Evolutionary conservation across 345 rosid species (phyloP), one percentile per base, ranked within the genome.

Genomic region (Salix koriyanagi): DNA sequence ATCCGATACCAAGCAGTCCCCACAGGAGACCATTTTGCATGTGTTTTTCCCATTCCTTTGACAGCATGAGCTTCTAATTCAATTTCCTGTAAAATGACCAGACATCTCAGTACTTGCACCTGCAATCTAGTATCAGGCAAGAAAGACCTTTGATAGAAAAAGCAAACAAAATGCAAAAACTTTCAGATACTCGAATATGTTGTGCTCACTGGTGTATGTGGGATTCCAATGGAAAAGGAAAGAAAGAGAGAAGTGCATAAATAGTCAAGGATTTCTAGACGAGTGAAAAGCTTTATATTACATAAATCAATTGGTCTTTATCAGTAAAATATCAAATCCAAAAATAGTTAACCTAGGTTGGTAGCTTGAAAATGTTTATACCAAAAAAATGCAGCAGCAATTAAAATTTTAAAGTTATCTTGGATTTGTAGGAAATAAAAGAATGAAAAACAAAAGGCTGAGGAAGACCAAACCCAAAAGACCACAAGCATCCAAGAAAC

Each of bases 21-120:
- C 39, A 96, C 99, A 16, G 98, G 97, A n/a, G 97, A 96, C 99
- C 99, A 93, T 71, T 93, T 93, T 32, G 98, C 97, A 82, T 93
- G 99, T 58, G 94, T 91, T 89, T 89, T 93, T 54, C 99, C 97
- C 30, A 88, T 73, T 37, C 99, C 99, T 77, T 96, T 96, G 65
- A 93, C 92, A 4, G 98, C 98, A 84, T 96, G 98, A 54, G 92
- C 99, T 83, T 96, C 99, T 8, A 96, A 85, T 74, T 96, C 98
- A 37, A 96, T 93, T 90, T 96, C 98, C 99, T 96, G 80, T 78
- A 36, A 52, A 64, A 79, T 8, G 30, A 23, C 18, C 12, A 56
- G n/a, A 36, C 19, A 25, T 6, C 30, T 77, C 11, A 52, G n/a
- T 46, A 60, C 3, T 15, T 32, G 12, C 34, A 64, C 11, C 28